Percentiles rank a stretch among this genome's conserved stretches.
phyloP scores from a whole-genome alignment of 2,329 filamentous ascomycete species.

The Claviceps sp. region DNA sequence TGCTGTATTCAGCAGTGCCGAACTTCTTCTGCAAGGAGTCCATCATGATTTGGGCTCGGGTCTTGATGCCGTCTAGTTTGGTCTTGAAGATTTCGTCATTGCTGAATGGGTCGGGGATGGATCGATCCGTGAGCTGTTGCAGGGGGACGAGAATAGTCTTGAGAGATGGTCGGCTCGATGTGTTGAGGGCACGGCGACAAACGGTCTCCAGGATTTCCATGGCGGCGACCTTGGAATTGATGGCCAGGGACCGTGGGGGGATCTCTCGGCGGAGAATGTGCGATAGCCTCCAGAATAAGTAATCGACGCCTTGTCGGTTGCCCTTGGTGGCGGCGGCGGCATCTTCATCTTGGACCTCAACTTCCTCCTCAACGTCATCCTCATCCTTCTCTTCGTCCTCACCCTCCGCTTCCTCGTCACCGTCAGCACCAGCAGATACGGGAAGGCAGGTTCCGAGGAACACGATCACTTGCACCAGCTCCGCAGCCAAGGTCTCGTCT shows the following conservation, averaged over 20 bases:
- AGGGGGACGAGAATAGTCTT: conserved; percentile 47
- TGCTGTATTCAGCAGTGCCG: conserved; percentile 68
- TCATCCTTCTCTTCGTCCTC: conserved; percentile 6
- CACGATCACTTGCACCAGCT: conserved; percentile 67
- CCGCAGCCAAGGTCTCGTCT: conserved; percentile 62
- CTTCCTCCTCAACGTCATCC: conserved; percentile 21
- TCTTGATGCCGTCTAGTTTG: conserved; percentile 56
- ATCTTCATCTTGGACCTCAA: conserved; percentile 29
- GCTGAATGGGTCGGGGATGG: conserved; percentile 58
- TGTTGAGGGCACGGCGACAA: conserved; percentile 43
- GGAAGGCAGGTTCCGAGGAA: conserved; percentile 57
- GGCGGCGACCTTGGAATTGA: conserved; percentile 62
- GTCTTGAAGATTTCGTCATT: conserved; percentile 56
- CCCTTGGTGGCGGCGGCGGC: conserved; percentile 8
- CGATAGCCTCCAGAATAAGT: conserved; percentile 67
- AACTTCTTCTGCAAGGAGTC: conserved; percentile 74
- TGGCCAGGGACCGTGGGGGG: conserved; percentile 45
- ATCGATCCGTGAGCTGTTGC: conserved; percentile 71
- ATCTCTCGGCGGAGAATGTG: conserved; percentile 67
- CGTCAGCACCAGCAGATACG: conserved; percentile 24
- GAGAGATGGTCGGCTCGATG: conserved; percentile 48
- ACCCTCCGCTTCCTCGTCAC: conserved; percentile 28
- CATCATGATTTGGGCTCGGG: conserved; percentile 64
- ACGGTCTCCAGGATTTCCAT: conserved; percentile 63
- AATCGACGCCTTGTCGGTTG: conserved; percentile 40